A percentile compares a stretch with the other conserved stretches of the same genome.
These are phyloP conservation scores for Hypoxylon fuscum DNA, from an alignment of 495 filamentous ascomycete genomes.

Conservation along the genomic window DNA sequence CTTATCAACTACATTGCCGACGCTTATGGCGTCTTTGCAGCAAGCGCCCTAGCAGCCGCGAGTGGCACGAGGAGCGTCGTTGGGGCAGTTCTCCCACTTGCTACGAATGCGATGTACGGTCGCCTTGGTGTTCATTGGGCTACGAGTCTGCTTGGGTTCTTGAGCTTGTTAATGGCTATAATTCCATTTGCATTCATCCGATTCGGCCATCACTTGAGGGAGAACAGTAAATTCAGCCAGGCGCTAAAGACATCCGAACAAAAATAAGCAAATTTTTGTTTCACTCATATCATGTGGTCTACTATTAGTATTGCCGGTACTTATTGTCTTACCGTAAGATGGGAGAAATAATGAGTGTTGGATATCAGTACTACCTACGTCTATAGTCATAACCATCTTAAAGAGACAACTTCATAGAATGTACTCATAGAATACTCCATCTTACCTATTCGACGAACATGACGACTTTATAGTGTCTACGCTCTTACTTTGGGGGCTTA, in stretches of 20 bases:
- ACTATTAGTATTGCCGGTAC: too few relatives aligned
- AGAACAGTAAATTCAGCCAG: not conserved
- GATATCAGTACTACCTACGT: too few relatives aligned
- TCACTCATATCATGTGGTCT: too few relatives aligned
- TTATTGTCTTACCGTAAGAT: too few relatives aligned
- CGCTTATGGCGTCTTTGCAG: slow-evolving; percentile 73
- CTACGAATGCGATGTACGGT: not conserved
- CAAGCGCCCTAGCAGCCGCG: slow-evolving; percentile 69
- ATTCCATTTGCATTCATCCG: not conserved
- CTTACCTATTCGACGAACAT: too few relatives aligned
- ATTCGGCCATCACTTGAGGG: not conserved
- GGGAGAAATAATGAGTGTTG: too few relatives aligned
- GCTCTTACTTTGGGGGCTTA: too few relatives aligned
- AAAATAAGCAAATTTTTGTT: not conserved
- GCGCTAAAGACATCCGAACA: not conserved
- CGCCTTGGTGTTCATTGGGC: not conserved
- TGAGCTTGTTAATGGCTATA: not conserved
- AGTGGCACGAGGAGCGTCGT: slow-evolving; percentile 64
- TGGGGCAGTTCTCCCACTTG: slow-evolving; percentile 62
- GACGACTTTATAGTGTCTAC: too few relatives aligned
- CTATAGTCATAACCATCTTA: too few relatives aligned
- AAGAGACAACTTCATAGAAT: too few relatives aligned
- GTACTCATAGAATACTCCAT: too few relatives aligned
- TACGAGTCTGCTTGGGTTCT: not conserved
- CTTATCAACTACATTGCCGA: slow-evolving; percentile 76